Conservation (phyloP, 1,139 yeast species). For the Candida labiduridarum region DNA sequence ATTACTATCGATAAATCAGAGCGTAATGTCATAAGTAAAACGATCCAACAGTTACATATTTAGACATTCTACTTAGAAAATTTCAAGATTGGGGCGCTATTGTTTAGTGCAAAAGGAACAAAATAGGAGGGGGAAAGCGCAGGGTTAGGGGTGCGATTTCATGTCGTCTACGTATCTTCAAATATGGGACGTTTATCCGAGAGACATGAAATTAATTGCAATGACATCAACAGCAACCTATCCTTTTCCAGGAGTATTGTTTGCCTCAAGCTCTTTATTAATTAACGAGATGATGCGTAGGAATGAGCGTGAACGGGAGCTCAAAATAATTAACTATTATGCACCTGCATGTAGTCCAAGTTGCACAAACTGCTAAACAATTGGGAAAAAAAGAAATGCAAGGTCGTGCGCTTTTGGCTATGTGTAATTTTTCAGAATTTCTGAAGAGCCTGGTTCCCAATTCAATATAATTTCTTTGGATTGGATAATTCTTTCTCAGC, state of each 20-base stretch:
- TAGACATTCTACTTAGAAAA: neutral
- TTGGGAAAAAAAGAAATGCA: constrained; percentile 1
- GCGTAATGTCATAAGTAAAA: no score
- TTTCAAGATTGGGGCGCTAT: neutral
- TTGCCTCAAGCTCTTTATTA: neutral
- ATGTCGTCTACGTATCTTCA: neutral
- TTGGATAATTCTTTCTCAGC: neutral
- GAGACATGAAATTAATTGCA: neutral
- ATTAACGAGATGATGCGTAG: neutral
- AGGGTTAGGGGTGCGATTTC: neutral
- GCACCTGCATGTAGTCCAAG: neutral
- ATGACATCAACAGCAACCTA: neutral
- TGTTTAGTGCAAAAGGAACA: neutral
- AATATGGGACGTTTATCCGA: neutral
- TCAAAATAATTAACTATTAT: neutral
- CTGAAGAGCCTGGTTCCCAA: neutral
- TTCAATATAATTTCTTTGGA: neutral
- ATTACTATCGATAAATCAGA: no score
- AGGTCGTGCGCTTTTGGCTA: constrained; percentile 4
- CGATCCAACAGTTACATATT: neutral
- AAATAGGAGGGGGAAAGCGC: neutral
- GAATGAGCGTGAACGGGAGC: neutral
- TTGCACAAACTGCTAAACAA: neutral
- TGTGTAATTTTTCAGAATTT: constrained; percentile 7
- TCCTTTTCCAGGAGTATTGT: no score